Evolutionary conservation across 805 yeast genomes (phyloP).

Genomic region (Cyberlindnera mycetangii): DNA sequence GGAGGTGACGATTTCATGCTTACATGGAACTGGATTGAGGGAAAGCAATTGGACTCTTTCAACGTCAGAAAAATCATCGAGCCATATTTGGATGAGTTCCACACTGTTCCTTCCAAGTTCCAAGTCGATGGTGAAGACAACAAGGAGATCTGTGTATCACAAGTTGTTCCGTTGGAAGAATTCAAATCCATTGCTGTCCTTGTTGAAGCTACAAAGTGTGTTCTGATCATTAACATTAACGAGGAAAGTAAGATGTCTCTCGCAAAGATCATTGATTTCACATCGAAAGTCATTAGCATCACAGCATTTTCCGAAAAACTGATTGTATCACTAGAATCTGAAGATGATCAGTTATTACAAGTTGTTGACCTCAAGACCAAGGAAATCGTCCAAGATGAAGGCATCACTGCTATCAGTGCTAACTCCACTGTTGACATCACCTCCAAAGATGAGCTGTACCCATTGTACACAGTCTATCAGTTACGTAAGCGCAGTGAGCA

Average conservation of each 20-base stretch:
- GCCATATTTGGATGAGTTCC: conserved; percentile 50
- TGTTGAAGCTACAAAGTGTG: conserved; percentile 48
- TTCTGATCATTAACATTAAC: conserved; percentile 33
- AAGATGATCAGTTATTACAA: conserved; percentile 16
- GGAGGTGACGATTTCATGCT: conserved; percentile 85
- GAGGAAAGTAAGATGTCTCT: conserved; percentile 23
- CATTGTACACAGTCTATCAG: conserved; percentile 50
- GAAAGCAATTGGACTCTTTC: conserved; percentile 44
- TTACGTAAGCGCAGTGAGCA: conserved; percentile 67
- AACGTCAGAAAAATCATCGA: conserved; percentile 41
- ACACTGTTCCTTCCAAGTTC: conserved; percentile 63
- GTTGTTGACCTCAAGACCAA: conserved; percentile 23
- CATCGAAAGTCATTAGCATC: conserved; percentile 31
- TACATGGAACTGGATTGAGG: conserved; percentile 74
- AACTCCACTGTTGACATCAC: conserved; percentile 23
- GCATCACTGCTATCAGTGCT: conserved; percentile 13
- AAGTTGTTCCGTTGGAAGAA: conserved; percentile 35
- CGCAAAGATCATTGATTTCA: conserved; percentile 30
- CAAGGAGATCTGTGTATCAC: conserved; percentile 52
- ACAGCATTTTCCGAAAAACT: conserved; percentile 34
- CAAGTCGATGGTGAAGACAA: conserved; percentile 46
- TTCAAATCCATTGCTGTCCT: conserved; percentile 39
- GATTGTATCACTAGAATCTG: conserved; percentile 33
- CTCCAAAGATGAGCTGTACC: conserved; percentile 31
- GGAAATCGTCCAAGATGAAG: conserved; percentile 34